These are phyloP conservation scores for Pseudogymnoascus sp. DNA, from an alignment of 2,329 filamentous ascomycete genomes.

Conservation along the genomic window DNA sequence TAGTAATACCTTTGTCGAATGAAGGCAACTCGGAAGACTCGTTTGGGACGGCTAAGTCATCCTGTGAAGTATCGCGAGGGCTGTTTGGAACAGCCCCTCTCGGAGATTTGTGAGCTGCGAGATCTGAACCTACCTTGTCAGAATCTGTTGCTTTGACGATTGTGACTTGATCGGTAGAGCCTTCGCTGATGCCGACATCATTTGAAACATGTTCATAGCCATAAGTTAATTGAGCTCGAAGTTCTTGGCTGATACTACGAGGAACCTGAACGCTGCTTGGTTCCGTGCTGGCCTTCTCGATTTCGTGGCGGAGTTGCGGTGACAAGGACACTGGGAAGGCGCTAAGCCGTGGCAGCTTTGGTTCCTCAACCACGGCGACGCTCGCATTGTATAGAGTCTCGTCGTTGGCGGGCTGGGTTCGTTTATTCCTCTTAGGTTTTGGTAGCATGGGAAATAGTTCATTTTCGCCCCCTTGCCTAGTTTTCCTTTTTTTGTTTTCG, in stretches of 20 bases:
- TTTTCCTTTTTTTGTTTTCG: neutral
- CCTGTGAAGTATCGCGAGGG: neutral
- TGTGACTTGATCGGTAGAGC: neutral
- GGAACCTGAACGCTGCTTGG: slow-evolving; percentile 10
- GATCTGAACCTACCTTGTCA: neutral
- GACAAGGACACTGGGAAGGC: neutral
- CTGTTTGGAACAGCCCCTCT: neutral
- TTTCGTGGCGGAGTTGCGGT: neutral
- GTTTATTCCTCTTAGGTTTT: slow-evolving; percentile 11
- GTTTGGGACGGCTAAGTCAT: neutral
- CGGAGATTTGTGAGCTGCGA: neutral
- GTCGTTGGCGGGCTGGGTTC: neutral
- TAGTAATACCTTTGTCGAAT: slow-evolving; percentile 1
- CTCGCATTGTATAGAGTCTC: neutral
- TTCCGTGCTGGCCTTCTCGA: neutral
- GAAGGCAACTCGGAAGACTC: neutral
- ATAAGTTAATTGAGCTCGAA: neutral
- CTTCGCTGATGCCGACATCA: neutral
- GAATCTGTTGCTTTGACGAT: neutral
- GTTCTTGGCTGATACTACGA: slow-evolving; percentile 9
- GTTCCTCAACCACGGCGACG: neutral
- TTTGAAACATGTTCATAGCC: neutral
- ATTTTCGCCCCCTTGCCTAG: slow-evolving; percentile 6
- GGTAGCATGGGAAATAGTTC: slow-evolving; percentile 9
- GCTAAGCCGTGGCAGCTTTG: neutral